Conservation (phyloP, 2,329 filamentous ascomycete species). For the Colletotrichum nymphaeae region DNA sequence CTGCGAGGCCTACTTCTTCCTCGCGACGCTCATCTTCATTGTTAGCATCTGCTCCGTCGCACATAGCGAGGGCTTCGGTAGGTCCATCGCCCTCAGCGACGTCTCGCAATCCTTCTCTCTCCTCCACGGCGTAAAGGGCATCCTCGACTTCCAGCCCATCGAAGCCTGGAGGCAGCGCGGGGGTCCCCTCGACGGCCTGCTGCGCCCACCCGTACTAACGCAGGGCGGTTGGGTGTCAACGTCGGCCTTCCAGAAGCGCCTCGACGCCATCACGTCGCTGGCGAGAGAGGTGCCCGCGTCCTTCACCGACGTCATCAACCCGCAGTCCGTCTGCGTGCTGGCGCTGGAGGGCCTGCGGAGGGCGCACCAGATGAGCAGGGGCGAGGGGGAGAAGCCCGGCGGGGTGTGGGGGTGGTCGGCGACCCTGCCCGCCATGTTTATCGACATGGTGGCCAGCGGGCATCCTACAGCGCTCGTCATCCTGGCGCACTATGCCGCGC, state of each 20-base stretch:
- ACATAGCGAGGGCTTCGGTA: neutral
- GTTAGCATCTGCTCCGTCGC: constrained; percentile 46
- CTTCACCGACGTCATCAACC: constrained; percentile 22
- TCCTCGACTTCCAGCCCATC: constrained; percentile 42
- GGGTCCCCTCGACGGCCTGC: constrained; percentile 34
- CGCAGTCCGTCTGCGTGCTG: constrained; percentile 31
- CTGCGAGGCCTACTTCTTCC: constrained; percentile 46
- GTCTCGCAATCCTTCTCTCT: constrained; percentile 46
- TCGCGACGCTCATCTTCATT: constrained; percentile 46
- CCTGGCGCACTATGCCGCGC: constrained; percentile 37
- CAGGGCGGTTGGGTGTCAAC: neutral
- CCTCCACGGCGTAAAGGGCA: constrained; percentile 44
- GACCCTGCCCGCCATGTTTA: constrained; percentile 33
- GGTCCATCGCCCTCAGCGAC: constrained; percentile 42
- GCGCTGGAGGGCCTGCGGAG: constrained; percentile 35
- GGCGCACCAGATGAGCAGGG: constrained; percentile 7
- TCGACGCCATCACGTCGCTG: constrained; percentile 31
- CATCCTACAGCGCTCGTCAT: constrained; percentile 37
- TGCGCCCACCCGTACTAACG: neutral
- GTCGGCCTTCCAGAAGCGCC: constrained; percentile 21
- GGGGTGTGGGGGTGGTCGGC: constrained; percentile 34
- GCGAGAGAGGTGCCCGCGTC: constrained; percentile 26
- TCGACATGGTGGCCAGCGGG: constrained; percentile 34
- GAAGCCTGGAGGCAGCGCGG: constrained; percentile 38
- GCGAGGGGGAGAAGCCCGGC: constrained; percentile 1